Evolutionary conservation across 2,329 filamentous ascomycete species (phyloP), one percentile per base, ranked within the genome.

Genomic region (Rasamsonia emersonii): DNA sequence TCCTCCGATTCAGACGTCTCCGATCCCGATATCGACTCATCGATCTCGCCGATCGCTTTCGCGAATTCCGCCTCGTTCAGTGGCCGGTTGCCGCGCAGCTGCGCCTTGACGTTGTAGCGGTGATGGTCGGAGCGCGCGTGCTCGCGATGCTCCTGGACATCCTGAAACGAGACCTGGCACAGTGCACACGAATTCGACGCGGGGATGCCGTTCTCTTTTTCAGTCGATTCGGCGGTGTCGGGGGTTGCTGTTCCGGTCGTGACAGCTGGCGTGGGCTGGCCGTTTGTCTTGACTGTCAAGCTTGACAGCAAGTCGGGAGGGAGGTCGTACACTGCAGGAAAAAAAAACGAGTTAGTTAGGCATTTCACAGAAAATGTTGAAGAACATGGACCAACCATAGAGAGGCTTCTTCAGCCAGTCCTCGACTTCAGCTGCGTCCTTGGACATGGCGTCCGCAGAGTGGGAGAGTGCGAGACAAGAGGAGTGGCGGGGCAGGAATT

Each of bases 91-190:
- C 84, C 84, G 28, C 85, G 77, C 35, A 94, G 64, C 64, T 85
- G 93, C 54, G 89, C 83, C 61, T 94, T 96, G 39, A 96, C 63
- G 54, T 98, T 98, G 63, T 95, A 98, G 43, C 81, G 75, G 57
- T 98, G 91, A 29, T 93, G 70, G 51, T 98, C 91, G 7, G 89
- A 94, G 48, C 84, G 82, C 36, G 85, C 77, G 59, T 98, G 91
- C 37, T 76, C 73, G 39, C 85, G 75, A 54, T 96, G 89, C 40
- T 96, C 89, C 39, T 77, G 70, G 5, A 93, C 70, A 7, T 71
- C 79, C 18, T 69, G 51, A 48, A 93, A 94, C 4, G 71, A 66
- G 21, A 86, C 69, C 23, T 71, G 68, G 60, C 91, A 98, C 4
- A 96, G 69, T 1, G 79, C 77, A 56, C 91, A 98, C 9, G 85